Conservation (phyloP, 208 protist species). For the Porcisia hertigi region DNA sequence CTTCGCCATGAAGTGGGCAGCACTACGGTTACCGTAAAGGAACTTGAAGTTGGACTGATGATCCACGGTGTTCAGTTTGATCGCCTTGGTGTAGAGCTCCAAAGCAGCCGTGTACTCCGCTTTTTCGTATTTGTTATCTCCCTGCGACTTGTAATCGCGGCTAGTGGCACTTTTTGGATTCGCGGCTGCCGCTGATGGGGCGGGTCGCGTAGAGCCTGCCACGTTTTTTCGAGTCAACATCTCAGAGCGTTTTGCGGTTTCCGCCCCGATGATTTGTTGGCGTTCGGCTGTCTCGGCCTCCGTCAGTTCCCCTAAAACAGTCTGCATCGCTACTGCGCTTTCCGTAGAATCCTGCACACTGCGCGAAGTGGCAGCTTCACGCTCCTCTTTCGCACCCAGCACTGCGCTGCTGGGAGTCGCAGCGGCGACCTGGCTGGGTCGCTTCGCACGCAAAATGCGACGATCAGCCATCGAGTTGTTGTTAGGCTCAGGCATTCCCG, state of each 20-base stretch:
- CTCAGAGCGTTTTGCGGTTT: not conserved
- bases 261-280: slow-evolving; percentile 18
- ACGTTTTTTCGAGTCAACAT: slow-evolving; percentile 4
- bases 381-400: slow-evolving; percentile 9
- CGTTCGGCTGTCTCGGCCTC: slow-evolving; percentile 47
- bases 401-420: not conserved
- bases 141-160: slow-evolving; percentile 72
- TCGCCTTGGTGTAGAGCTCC: slow-evolving; percentile 86
- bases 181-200: not conserved
- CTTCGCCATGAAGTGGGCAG: slow-evolving; percentile 87
- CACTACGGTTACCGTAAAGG: slow-evolving; percentile 88
- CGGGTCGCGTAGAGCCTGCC: not conserved
- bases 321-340: not conserved
- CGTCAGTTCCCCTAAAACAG: slow-evolving; percentile 24
- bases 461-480: slow-evolving; percentile 12
- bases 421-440: not conserved
- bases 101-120: slow-evolving; percentile 80
- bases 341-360: not conserved
- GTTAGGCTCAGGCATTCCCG: slow-evolving; percentile 15
- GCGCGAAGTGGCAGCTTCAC: not conserved
- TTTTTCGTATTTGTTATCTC: slow-evolving; percentile 87
- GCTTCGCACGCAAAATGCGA: slow-evolving; percentile 25
- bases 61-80: slow-evolving; percentile 69
- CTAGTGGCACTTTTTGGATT: slow-evolving; percentile 29
- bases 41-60: slow-evolving; percentile 52